Evolutionary conservation across 768 basidiomycete species (phyloP).

Genomic region (Trametes cingulata): DNA sequence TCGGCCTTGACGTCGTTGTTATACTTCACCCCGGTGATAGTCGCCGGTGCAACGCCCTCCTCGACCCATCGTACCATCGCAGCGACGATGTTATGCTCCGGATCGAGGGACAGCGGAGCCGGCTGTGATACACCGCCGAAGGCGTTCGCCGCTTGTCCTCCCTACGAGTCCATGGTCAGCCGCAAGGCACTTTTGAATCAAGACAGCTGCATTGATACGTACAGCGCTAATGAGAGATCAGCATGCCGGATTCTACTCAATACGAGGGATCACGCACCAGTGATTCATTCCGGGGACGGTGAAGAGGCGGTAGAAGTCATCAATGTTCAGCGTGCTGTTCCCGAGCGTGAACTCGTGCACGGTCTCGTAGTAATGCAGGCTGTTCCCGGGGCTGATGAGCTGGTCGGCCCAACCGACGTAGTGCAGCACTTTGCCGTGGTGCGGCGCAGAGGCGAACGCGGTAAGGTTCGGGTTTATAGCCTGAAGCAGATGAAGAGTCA

Average conservation of each 20-base stretch:
- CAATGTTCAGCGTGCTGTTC: conserved; percentile 23
- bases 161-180: background rate
- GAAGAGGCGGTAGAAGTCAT: conserved; percentile 35
- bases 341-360: conserved; percentile 26
- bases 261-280: conserved; percentile 13
- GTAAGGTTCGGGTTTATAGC: conserved; percentile 21
- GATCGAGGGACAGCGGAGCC: conserved; percentile 14
- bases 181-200: background rate
- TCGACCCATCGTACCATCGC: conserved; percentile 35
- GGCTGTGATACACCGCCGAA: conserved; percentile 21
- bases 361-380: conserved; percentile 28
- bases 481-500: background rate
- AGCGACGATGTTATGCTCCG: conserved; percentile 27
- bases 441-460: conserved; percentile 17
- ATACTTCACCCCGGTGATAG: conserved; percentile 22
- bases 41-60: conserved; percentile 26
- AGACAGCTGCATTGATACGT: background rate
- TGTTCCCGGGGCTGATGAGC: conserved; percentile 32
- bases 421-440: conserved; percentile 27
- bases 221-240: background rate
- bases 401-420: conserved; percentile 31
- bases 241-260: too few species aligned
- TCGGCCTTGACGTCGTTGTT: background rate
- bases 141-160: conserved; percentile 27
- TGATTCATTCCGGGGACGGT: conserved; percentile 34